Base-by-base conservation (phyloP, 1,284 basidiomycete genomes). In the Ganoderma meredithae region DNA sequence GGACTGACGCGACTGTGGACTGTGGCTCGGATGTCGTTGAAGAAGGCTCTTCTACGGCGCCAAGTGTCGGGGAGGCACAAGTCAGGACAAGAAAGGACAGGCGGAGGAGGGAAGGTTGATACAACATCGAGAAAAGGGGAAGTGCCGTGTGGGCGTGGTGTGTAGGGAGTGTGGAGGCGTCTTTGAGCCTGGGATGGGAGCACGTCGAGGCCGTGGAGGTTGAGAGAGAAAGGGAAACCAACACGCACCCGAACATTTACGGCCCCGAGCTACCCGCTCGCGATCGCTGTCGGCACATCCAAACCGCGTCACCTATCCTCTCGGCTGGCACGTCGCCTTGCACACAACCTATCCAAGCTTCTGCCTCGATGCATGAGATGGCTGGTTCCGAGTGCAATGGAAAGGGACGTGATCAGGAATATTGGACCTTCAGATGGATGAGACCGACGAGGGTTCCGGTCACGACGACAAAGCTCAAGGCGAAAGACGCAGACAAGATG, bases 91-190 rank as follows among this genome's bases (percentile, higher is more conserved):
- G 63, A 62, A 76, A 60, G 36, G 71, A 69, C 41, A 72, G 58
- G 13, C 60, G 67, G 27, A 76, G 63, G 63, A 76, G 64, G 67
- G 73, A 71, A 53, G 66, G 69, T 56, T 68, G 62, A 58, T 63
- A 67, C 66, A 73, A 65, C 56, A 66, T 71, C 44, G 10, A 49
- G 44, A 69, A 69, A 25, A 68, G 67, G 39, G 69, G 62, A 47
- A 40, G 58, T 76, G 74, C 74, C 74, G 71, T 76, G 74, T 47
- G 74, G 74, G 74, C 74, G 73, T 74, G 65, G 63, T 27, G 59
- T 33, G 19, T 61, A 53, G 60, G 19, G 27, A 63, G 56, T 39
- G 39, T 25, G 39, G n/a, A 31, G 31, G 39, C 13, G 39, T 40
- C 58, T n/a, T 40, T 49, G 47, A 49, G 12, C 9, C 22, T 39